A percentile compares a stretch with the other conserved stretches of the same genome.
Evolutionary conservation across 345 rosid species (phyloP).

Genomic region (Schrenkiella parvula): DNA sequence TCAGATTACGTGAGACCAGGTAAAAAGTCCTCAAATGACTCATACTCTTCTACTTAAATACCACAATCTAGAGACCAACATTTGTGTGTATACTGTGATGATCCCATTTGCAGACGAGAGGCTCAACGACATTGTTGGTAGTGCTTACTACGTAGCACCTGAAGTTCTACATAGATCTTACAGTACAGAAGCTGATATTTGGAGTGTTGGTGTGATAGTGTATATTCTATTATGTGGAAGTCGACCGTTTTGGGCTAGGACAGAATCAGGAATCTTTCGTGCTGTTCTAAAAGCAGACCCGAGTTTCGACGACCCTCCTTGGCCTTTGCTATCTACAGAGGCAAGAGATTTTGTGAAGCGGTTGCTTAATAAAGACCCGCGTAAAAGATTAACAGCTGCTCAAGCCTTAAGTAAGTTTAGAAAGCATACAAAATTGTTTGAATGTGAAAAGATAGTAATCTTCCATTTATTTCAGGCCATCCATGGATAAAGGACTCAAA

Average conservation of each 20-base stretch:
- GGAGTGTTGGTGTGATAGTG: conserved; percentile 96
- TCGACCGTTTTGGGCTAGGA: conserved; percentile 98
- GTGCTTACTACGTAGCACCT: conserved; percentile 96
- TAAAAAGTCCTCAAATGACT: conserved; percentile 42
- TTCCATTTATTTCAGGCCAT: conserved; percentile 55
- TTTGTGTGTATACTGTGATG: neutral
- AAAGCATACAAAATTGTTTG: neutral
- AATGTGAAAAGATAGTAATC: neutral
- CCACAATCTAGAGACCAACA: neutral
- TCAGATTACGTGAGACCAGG: conserved; percentile 97
- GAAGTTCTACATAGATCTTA: conserved; percentile 96
- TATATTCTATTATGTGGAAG: conserved; percentile 92
- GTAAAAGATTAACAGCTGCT: conserved; percentile 93
- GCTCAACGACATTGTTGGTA: conserved; percentile 94
- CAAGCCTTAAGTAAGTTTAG: conserved; percentile 81
- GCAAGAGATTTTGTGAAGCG: conserved; percentile 88
- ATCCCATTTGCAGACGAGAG: conserved; percentile 68
- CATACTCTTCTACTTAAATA: conserved; percentile 2
- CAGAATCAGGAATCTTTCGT: conserved; percentile 91
- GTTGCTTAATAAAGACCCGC: conserved; percentile 83
- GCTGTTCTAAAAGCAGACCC: conserved; percentile 96
- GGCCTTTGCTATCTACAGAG: conserved; percentile 86
- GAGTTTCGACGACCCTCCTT: conserved; percentile 80
- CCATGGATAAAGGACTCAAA: conserved; percentile 70
- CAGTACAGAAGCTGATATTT: conserved; percentile 87